Evolutionary conservation across 2,329 filamentous ascomycete genomes (phyloP), one percentile per base, ranked within the genome.

Genomic region (Emmonsia crescens): DNA sequence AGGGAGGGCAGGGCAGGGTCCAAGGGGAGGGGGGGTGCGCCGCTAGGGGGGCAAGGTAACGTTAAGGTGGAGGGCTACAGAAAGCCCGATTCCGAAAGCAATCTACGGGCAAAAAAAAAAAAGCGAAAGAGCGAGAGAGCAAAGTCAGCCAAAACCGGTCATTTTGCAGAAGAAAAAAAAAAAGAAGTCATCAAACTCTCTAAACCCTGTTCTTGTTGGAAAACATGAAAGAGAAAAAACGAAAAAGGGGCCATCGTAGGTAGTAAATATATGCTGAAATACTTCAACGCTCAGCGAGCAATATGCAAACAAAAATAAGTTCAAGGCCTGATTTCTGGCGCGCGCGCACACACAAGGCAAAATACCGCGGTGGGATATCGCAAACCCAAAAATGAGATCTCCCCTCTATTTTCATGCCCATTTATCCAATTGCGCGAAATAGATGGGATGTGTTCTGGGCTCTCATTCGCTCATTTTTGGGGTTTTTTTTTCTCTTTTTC

Each of bases 51-150:
- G 2, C 14, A 46, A n/a, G 49, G 16, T 33, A 31, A 31, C 9
- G 29, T n/a, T 54, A 10, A n/a, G 49, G 49, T 54, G 29, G 21
- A 21, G 55, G n/a, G 52, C 60, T 76, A 79, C 67, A 79, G 68
- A 69, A 79, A 79, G 63, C 77, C 77, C 57, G 77, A 79, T 69
- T 79, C 77, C 62, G 76, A 78, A 49, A 79, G 71, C 59, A 79
- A 72, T 75, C 75, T 77, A 77, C 74, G 71, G 14, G 2, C 24
- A n/a, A 46, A n/a, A 59, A 33, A 29, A 29, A 27, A 16, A 19
- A 31, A 12, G n/a, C n/a, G n/a, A n/a, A n/a, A n/a, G n/a, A n/a
- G n/a, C n/a, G n/a, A n/a, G n/a, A 10, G 21, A 64, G 62, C 67
- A 69, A 63, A 67, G 63, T 66, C 57, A 64, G 64, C 60, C 60